These are phyloP conservation scores for Apodospora peruviana DNA, from an alignment of 495 filamentous ascomycete species.

Conservation along the genomic window DNA sequence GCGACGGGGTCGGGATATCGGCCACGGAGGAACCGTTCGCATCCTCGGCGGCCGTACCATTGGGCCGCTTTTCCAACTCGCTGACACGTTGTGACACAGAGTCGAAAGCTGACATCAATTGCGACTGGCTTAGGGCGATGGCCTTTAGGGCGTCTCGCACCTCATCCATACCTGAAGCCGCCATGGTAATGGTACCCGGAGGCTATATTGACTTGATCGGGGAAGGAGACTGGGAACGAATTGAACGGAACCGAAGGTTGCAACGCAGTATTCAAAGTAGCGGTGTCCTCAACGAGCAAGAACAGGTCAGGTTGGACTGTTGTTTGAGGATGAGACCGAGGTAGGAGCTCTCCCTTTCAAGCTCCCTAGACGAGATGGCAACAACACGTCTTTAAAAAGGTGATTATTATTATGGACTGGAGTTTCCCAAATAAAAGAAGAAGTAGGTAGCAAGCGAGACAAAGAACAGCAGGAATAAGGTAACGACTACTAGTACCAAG, in stretches of 20 bases:
- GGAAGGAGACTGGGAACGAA: neutral
- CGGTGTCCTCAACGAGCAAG: too few species aligned
- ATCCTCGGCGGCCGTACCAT: neutral
- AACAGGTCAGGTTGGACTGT: too few species aligned
- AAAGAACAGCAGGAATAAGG: neutral
- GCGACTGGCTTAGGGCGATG: conserved; percentile 52
- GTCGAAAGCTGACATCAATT: conserved; percentile 58
- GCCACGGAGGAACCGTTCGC: too few species aligned
- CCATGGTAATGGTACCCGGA: neutral
- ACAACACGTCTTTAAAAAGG: too few species aligned
- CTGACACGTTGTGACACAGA: conserved; percentile 53
- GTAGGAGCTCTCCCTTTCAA: too few species aligned
- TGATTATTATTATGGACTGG: too few species aligned
- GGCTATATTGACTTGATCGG: neutral
- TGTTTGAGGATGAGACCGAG: too few species aligned
- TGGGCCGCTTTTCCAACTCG: conserved; percentile 17
- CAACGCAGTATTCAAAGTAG: too few species aligned
- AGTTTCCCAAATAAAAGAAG: neutral
- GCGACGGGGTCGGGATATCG: conserved; percentile 2
- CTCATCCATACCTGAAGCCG: conserved; percentile 35
- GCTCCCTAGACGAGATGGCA: too few species aligned
- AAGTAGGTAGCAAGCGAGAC: neutral
- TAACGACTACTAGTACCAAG: neutral
- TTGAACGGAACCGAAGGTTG: too few species aligned
- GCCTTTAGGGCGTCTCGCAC: conserved; percentile 46